A percentile compares a stretch with the other conserved stretches of the same genome.
Evolutionary conservation across 1,284 basidiomycete genomes (phyloP).

Genomic region (Fistulinella cinereoalba): DNA sequence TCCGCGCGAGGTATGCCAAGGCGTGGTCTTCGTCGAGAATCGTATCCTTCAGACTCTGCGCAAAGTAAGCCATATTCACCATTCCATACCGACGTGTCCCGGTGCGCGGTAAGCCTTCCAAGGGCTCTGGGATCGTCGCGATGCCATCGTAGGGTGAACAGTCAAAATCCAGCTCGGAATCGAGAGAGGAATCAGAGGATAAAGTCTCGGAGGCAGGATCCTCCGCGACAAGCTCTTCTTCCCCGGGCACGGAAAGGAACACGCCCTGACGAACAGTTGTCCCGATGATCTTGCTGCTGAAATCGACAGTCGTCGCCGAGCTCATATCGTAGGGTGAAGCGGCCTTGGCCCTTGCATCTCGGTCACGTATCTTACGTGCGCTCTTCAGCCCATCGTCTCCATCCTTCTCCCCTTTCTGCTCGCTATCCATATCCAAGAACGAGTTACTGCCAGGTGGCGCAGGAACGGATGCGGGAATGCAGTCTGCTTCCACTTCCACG

Average conservation of each 20-base stretch:
- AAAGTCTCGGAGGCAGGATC: background rate
- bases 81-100: constrained; percentile 14
- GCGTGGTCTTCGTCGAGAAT: background rate
- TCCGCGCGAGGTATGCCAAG: constrained; percentile 1
- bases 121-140: too few species aligned
- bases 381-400: background rate
- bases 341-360: background rate
- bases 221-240: background rate
- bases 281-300: constrained; percentile 20
- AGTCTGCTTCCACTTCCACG: constrained; percentile 21
- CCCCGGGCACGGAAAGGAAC: constrained; percentile 13
- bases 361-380: background rate
- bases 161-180: background rate
- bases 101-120: too few species aligned
- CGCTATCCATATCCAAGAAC: constrained; percentile 17
- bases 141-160: constrained; percentile 3
- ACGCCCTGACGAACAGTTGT: constrained; percentile 6
- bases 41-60: constrained; percentile 2
- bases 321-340: constrained; percentile 23
- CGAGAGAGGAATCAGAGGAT: background rate
- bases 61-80: constrained; percentile 8
- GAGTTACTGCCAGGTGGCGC: constrained; percentile 13
- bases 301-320: constrained; percentile 3
- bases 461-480: background rate
- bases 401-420: constrained; percentile 5